Evolutionary conservation across 2,329 filamentous ascomycete genomes (phyloP).

Genomic region (Cordyceps militaris): DNA sequence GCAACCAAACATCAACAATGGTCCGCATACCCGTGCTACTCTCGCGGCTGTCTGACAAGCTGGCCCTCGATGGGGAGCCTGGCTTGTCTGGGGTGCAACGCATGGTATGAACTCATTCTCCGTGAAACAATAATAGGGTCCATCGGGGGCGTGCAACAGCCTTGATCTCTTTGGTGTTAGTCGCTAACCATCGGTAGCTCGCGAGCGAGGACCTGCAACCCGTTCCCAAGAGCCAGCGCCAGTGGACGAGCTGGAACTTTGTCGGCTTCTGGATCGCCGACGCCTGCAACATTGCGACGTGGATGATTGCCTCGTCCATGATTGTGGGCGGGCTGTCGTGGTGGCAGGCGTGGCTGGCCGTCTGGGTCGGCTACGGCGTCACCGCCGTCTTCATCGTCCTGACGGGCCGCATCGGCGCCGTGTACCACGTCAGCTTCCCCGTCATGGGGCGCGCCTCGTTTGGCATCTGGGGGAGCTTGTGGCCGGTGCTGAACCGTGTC

Average conservation of each 20-base stretch:
- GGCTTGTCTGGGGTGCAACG: slow-evolving; percentile 9
- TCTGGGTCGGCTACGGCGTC: slow-evolving; percentile 79
- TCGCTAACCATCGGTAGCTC: slow-evolving; percentile 39
- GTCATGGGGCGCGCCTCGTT: slow-evolving; percentile 73
- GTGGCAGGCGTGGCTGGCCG: slow-evolving; percentile 86
- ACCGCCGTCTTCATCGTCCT: slow-evolving; percentile 67
- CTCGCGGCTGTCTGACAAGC: slow-evolving; percentile 5
- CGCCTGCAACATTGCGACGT: slow-evolving; percentile 84
- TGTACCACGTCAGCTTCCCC: slow-evolving; percentile 85
- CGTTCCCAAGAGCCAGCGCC: slow-evolving; percentile 70
- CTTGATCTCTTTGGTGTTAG: neutral
- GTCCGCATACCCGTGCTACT: neutral
- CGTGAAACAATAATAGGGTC: neutral
- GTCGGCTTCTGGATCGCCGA: slow-evolving; percentile 83
- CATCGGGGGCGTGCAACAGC: neutral
- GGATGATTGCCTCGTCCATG: slow-evolving; percentile 88
- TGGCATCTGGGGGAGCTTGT: slow-evolving; percentile 81
- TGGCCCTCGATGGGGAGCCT: slow-evolving; percentile 1
- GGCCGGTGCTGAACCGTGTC: slow-evolving; percentile 86
- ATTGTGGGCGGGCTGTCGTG: slow-evolving; percentile 72
- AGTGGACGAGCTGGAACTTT: slow-evolving; percentile 85
- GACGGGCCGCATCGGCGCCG: slow-evolving; percentile 77
- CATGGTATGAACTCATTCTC: neutral
- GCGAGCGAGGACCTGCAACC: slow-evolving; percentile 76
- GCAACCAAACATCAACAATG: neutral